Evolutionary conservation across 208 protist species (phyloP), one percentile per base, ranked within the genome.

Genomic region (Trypanosoma lewisi): DNA sequence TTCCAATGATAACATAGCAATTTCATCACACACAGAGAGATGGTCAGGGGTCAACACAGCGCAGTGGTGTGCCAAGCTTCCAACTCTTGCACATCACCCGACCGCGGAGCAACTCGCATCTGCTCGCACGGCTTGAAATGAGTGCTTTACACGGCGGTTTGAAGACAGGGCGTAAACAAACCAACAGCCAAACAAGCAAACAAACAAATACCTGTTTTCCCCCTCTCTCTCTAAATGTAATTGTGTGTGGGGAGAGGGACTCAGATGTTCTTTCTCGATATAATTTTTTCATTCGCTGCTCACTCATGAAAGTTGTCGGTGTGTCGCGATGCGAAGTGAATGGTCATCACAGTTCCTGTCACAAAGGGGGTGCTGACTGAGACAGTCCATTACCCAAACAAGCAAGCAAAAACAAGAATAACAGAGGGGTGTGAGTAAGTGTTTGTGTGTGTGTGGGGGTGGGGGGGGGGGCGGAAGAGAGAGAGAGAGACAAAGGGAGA

Each of bases 221-320:
- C n/a, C n/a, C n/a, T n/a, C n/a, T n/a, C n/a, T n/a, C n/a, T n/a
- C n/a, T 17, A 33, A 7, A 17, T 4, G 34, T 39, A 19, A 19
- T 30, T 8, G 27, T 4, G 36, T 23, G 36, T 17, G 37, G 55
- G 19, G 9, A 48, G 31, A 37, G 23, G 47, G 45, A 37, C 55
- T 70, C 64, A 70, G 64, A 16, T 63, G 64, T 63, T 63, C 64
- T 69, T 69, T 69, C 63, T 69, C 63, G 63, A 63, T 70, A 47
- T 67, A 45, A 6, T 62, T 37, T 64, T 68, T 51, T 41, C 50
- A 71, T 71, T 59, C 66, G 49, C 56, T 49, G 36, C 66, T 71
- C 66, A 60, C 66, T 63, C 66, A 71, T 64, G 4, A 23, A 21
- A 12, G 16, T 8, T 44, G 30, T 71, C 57, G 37, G 56, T 63